Base-by-base conservation (phyloP, 495 filamentous ascomycete species). In the Podospora appendiculata region DNA sequence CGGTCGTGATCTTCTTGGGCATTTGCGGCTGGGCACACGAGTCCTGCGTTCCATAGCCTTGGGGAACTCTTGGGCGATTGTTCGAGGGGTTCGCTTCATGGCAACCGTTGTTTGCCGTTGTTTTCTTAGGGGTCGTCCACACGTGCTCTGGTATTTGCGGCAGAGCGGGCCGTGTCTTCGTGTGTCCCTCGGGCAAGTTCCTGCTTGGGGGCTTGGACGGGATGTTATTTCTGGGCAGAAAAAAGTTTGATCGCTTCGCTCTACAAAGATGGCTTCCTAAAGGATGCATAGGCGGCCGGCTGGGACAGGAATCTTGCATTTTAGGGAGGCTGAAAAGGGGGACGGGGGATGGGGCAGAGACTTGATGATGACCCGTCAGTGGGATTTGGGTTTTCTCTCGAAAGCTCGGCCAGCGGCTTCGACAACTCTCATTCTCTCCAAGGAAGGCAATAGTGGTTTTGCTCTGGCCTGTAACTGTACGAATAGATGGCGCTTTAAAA, bases 371-470 rank as follows among this genome's bases (percentile, higher is more conserved):
- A 25, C 17, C 13, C 35, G n/a, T 50, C 19, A 8, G 40, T 39
- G 40, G 17, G 11, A 6, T 16, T 16, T 50, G 48, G 9, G 41
- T 33, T 14, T 39, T 10, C 18, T 43, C 10, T 43, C 38, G n/a
- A 10, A 16, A 25, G 19, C 18, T 12, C 18, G 32, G 7, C 25
- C 25, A 25, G 25, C 25, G 5, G 25, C 25, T 25, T 25, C 5
- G 25, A 25, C 25, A 25, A 17, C 38, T 41, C 35, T 41, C 19
- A 44, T 41, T 52, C 41, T 55, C 32, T 49, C 25, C 17, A 17
- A 16, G 54, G 51, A 65, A 63, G 56, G 62, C 33, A 65, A 67
- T 25, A 68, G n/a, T 63, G 56, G 44, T 53, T 48, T 50, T 52
- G 51, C 18, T 36, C 45, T 62, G 47, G 48, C 43, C 47, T 55